Base-by-base conservation (phyloP, 768 basidiomycete species). In the Trametes punicea region DNA sequence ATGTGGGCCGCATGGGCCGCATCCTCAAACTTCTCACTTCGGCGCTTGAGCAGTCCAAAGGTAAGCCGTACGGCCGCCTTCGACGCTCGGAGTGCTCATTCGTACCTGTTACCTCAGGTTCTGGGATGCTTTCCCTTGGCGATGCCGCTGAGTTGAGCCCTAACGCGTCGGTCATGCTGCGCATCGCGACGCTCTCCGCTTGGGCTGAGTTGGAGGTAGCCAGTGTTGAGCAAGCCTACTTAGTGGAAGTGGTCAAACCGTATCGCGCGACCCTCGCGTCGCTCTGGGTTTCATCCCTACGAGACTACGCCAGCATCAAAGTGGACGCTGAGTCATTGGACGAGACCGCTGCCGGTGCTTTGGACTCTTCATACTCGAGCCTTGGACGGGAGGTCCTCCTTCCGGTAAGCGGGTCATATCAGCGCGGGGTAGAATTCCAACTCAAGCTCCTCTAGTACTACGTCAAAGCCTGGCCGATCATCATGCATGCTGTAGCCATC, bases 161-260 rank as follows among this genome's bases (percentile, higher is more conserved):
- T 4, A 98, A 98, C 64, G 96, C 95, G 3, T 90, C 93, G 0
- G 88, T 93, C 34, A 96, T 97, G 91, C 73, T 99, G 46, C 82
- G 93, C 50, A 89, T 98, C 23, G 93, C 95, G 1, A 90, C 91
- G 1, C 74, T 98, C 33, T 90, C 93, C 1, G 96, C 95, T 1
- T 99, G 96, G 96, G 95, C 95, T 6, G 88, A 96, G 67, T 76
- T 99, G 15, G 83, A 93, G 65, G 81, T 93, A 3, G 85, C 95
- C 2, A 86, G 88, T 50, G 69, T 77, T 0, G 77, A 82, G 29
- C 92, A 94, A 64, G 63, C 69, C 1, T 98, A 97, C 68, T 78
- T 99, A 9, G 73, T 79, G 20, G 81, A 88, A 31, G 90, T 99
- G 1, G 80, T 98, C 41, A 82, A 85, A 57, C 93, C 95, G 0